Evolutionary conservation across 2,329 filamentous ascomycete genomes (phyloP).

Genomic region (Gyromitra esculenta): DNA sequence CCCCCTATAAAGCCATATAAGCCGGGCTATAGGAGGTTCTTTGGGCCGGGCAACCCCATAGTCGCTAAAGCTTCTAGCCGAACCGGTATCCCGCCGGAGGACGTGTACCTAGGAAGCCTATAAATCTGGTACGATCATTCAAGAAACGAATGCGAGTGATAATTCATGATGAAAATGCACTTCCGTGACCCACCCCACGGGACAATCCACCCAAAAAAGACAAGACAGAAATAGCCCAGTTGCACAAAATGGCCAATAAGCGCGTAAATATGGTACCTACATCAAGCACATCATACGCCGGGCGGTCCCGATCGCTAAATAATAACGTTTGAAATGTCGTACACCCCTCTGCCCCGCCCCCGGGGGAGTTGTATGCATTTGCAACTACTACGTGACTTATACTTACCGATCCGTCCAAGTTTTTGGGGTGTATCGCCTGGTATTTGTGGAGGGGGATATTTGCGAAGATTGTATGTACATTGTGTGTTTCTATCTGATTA

Average conservation of each 20-base stretch:
- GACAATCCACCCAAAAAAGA: neutral
- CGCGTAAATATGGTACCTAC: neutral
- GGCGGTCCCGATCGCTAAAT: neutral
- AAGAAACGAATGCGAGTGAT: neutral
- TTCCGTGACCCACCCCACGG: neutral
- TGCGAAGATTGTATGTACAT: neutral
- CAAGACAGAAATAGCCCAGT: neutral
- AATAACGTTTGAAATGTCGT: neutral
- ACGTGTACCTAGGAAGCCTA: no score
- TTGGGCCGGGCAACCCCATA: no score
- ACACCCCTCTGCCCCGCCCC: no score
- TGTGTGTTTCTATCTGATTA: no score
- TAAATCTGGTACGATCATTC: no score
- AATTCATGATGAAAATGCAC: neutral
- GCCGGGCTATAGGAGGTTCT: no score
- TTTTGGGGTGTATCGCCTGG: neutral
- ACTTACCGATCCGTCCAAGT: neutral
- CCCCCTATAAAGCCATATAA: no score
- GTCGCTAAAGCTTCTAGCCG: no score
- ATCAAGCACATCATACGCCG: neutral
- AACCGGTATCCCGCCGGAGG: no score
- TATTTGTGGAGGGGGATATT: neutral
- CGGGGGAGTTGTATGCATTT: neutral
- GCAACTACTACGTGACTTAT: neutral
- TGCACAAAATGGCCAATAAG: neutral